Conservation (phyloP, 2,329 filamentous ascomycete species). For the Nothopassalora personata region DNA sequence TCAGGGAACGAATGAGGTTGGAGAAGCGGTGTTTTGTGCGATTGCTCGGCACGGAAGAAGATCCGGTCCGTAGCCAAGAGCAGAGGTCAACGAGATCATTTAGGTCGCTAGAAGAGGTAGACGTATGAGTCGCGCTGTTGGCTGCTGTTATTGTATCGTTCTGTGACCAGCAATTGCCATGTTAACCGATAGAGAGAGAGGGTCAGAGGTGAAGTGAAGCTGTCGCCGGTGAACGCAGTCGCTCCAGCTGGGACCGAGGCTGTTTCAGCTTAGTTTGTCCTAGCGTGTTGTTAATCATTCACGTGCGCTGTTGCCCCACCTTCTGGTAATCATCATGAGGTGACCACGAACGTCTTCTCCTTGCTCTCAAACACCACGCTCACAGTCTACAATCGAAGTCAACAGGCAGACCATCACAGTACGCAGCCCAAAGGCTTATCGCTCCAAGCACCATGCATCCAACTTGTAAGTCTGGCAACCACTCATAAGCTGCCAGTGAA, state of each 20-base stretch:
- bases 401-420: neutral
- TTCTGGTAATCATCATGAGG: neutral
- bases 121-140: neutral
- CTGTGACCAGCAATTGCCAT: neutral
- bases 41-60: neutral
- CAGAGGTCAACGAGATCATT: neutral
- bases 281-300: neutral
- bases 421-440: neutral
- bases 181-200: neutral
- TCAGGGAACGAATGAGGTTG: conserved; percentile 13
- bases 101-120: neutral
- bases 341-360: neutral
- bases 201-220: neutral
- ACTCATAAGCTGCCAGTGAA: neutral
- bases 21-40: conserved; percentile 6
- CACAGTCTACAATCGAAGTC: neutral
- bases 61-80: neutral
- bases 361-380: neutral
- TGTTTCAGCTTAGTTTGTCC: neutral
- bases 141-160: neutral
- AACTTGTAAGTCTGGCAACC: conserved; percentile 11
- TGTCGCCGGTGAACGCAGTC: neutral
- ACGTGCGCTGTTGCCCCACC: conserved; percentile 1
- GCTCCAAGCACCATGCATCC: conserved; percentile 16
- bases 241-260: neutral